Percentiles rank a stretch among this genome's conserved stretches.
These are phyloP conservation scores for Fistulifera solaris DNA, from an alignment of 108 stramenopile genomes.

Conservation along the genomic window DNA sequence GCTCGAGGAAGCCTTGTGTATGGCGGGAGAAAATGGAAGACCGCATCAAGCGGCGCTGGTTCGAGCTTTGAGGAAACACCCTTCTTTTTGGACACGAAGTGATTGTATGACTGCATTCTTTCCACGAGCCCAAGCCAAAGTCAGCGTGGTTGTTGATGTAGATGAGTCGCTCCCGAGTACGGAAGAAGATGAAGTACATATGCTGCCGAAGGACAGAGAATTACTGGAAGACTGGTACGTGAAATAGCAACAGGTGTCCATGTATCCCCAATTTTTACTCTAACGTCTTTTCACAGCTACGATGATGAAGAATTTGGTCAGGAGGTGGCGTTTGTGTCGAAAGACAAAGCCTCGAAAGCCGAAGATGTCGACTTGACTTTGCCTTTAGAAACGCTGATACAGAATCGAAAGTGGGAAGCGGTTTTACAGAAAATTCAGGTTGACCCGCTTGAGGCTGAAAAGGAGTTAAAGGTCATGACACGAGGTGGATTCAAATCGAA, in stretches of 20 bases:
- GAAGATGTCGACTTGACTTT: neutral
- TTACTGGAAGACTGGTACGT: too few relatives aligned
- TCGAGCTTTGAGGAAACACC: slow-evolving; percentile 72
- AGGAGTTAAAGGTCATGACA: slow-evolving; percentile 46
- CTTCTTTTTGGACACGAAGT: slow-evolving; percentile 63
- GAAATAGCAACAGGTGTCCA: too few relatives aligned
- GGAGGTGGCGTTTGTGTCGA: too few relatives aligned
- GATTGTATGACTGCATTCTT: too few relatives aligned
- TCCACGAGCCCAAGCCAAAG: too few relatives aligned
- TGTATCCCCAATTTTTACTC: too few relatives aligned
- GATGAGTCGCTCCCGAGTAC: slow-evolving; percentile 21
- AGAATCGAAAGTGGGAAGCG: slow-evolving; percentile 51
- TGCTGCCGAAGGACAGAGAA: too few relatives aligned
- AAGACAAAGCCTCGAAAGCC: too few relatives aligned
- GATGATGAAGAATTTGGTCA: too few relatives aligned
- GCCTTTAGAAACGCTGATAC: slow-evolving; percentile 45
- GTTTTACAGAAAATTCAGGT: slow-evolving; percentile 40
- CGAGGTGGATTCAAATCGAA: slow-evolving; percentile 67
- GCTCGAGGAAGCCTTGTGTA: slow-evolving; percentile 78
- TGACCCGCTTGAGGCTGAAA: slow-evolving; percentile 50
- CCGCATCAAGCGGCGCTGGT: slow-evolving; percentile 74
- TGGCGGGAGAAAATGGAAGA: slow-evolving; percentile 86
- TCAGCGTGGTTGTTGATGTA: slow-evolving; percentile 14
- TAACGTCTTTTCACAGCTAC: too few relatives aligned
- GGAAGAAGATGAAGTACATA: too few relatives aligned